These are phyloP conservation scores for Silene conica DNA, from an alignment of 148 eudicot species.

Conservation along the genomic window DNA sequence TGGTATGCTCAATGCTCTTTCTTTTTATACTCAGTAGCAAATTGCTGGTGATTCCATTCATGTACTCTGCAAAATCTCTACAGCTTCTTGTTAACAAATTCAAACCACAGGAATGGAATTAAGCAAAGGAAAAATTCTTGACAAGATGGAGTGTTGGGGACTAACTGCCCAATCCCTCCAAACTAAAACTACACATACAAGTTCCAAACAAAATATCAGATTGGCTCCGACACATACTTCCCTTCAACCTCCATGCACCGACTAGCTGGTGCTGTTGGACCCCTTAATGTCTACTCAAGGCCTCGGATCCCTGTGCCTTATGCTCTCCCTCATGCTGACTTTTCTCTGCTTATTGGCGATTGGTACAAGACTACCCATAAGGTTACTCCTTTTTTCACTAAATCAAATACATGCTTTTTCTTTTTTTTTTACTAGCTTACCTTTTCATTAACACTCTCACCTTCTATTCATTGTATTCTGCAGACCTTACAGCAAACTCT, in stretches of 20 bases:
- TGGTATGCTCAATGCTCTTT: slow-evolving; percentile 36
- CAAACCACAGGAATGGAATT: slow-evolving; percentile 75
- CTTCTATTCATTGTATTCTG: slow-evolving; percentile 12
- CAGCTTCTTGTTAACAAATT: neutral
- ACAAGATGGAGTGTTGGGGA: slow-evolving; percentile 97
- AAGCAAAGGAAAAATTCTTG: slow-evolving; percentile 97
- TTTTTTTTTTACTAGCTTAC: neutral
- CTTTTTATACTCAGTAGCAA: no score
- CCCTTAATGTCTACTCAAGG: slow-evolving; percentile 73
- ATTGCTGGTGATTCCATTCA: slow-evolving; percentile 4
- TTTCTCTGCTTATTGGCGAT: slow-evolving; percentile 76
- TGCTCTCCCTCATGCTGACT: slow-evolving; percentile 65
- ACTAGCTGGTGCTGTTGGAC: slow-evolving; percentile 87
- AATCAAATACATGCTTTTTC: no score
- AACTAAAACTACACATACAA: slow-evolving; percentile 75
- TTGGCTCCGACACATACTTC: slow-evolving; percentile 89
- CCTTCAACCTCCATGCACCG: slow-evolving; percentile 81
- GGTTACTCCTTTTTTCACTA: slow-evolving; percentile 31
- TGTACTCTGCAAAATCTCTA: no score
- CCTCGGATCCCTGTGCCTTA: slow-evolving; percentile 78
- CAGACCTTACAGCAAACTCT: slow-evolving; percentile 54
- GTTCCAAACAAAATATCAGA: slow-evolving; percentile 90
- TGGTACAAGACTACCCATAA: slow-evolving; percentile 71
- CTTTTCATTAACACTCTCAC: no score
- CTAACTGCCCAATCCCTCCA: slow-evolving; percentile 85